Base-by-base conservation (phyloP, 2,329 filamentous ascomycete genomes). In the Diaporthe humulicola region DNA sequence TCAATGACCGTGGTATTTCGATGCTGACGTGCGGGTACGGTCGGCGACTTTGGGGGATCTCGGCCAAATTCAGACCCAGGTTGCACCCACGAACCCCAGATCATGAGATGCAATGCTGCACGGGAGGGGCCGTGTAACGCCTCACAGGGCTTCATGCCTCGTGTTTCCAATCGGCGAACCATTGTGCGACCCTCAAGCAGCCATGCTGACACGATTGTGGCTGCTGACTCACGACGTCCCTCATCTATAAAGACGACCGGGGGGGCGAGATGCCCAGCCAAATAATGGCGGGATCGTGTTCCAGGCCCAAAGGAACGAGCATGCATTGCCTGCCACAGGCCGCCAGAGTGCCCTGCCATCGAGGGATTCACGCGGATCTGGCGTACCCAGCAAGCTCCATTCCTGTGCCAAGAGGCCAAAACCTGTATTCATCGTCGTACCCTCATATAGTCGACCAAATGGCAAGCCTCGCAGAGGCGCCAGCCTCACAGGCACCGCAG, bases 121-220 rank as follows among this genome's bases (percentile, higher is more conserved):
- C 64, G 48, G 48, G 48, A 69, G 15, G 33, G 33, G 33, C 64
- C 64, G 64, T 69, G 64, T 69, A 69, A 69, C 48, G 48, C 64
- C 48, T 69, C 33, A 22, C 45, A 54, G 54, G 64, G 33, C 64
- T 52, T n/a, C 14, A 28, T 40, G 48, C 45, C 48, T 54, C 64
- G 64, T 69, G 64, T 69, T 69, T 19, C 64, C 48, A 69, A 54
- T 52, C 48, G 30, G 33, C 45, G 48, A 54, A 69, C 64, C 48
- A 40, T 54, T 54, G n/a, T 54, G 38, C 48, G 45, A 36, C 30
- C 48, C 45, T 54, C 33, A 19, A 28, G 14, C 30, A 52, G 38
- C 33, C 28, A 28, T 54, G 64, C 64, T 69, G 64, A 52, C 64
- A 69, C 4, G 64, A 10, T 28, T 54, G 64, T 69, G 45, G 30